Percentiles rank a stretch among this genome's conserved stretches.
Conservation (phyloP, 1,139 yeast species). For the Geotrichum klebahnii region DNA sequence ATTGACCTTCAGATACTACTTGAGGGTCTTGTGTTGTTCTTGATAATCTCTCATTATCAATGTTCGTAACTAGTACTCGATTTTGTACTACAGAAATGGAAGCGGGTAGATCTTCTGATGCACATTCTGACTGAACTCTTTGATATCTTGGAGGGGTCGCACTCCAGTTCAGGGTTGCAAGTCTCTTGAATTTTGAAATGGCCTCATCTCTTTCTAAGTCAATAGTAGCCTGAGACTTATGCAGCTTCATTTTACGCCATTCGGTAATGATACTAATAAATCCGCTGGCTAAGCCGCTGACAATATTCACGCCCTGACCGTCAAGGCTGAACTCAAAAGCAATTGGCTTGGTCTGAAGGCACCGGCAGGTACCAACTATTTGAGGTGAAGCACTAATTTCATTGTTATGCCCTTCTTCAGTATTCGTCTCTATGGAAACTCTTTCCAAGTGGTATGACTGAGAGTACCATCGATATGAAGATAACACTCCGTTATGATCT, state of each 20-base stretch:
- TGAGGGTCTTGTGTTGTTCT: too few relatives aligned
- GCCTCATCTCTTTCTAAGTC: slow-evolving; percentile 14
- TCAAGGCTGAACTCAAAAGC: slow-evolving; percentile 13
- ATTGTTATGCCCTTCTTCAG: background rate
- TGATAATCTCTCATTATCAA: too few relatives aligned
- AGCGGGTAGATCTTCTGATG: too few relatives aligned
- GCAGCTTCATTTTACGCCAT: slow-evolving; percentile 13
- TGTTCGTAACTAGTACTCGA: too few relatives aligned
- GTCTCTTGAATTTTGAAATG: background rate
- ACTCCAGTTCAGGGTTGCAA: background rate
- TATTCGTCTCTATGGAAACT: slow-evolving; percentile 4
- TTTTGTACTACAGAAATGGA: too few relatives aligned
- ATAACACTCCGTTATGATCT: background rate
- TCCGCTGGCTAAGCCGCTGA: slow-evolving; percentile 11
- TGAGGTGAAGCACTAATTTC: slow-evolving; percentile 6
- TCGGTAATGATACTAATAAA: slow-evolving; percentile 14
- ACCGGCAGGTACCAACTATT: slow-evolving; percentile 14
- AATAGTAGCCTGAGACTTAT: slow-evolving; percentile 11
- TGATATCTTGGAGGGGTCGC: background rate
- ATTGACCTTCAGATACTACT: too few relatives aligned
- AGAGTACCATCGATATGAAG: slow-evolving; percentile 14
- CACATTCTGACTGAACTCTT: background rate
- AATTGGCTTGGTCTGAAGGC: background rate
- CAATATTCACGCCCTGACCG: slow-evolving; percentile 5
- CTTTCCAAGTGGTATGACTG: slow-evolving; percentile 13